phyloP scores from a whole-genome alignment of 371 early-diverging fungal genomes.

The Apophysomyces ossiformis region DNA sequence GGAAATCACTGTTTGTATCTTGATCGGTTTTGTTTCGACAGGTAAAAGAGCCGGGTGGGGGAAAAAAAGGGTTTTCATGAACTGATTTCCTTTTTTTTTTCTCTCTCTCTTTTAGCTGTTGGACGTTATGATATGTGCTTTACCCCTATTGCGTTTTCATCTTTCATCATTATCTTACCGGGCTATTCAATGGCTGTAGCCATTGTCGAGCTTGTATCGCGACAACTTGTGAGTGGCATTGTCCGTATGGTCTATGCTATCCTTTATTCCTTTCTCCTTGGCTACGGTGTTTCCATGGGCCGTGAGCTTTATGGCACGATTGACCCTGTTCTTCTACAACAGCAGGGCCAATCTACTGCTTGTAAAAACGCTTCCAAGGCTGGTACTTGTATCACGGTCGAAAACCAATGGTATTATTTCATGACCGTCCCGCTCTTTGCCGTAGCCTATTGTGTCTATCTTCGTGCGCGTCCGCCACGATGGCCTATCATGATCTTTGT shows the following conservation, averaged over 20 bases:
- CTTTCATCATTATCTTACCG: slow-evolving; percentile 69
- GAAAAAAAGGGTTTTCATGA: not conserved
- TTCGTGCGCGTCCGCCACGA: slow-evolving; percentile 39
- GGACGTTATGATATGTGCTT: slow-evolving; percentile 46
- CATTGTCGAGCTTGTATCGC: slow-evolving; percentile 82
- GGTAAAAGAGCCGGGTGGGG: slow-evolving; percentile 18
- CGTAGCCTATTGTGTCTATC: slow-evolving; percentile 43
- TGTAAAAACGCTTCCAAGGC: slow-evolving; percentile 31
- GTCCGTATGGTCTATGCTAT: slow-evolving; percentile 84
- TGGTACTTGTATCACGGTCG: slow-evolving; percentile 29
- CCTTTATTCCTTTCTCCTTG: slow-evolving; percentile 76
- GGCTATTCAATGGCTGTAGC: slow-evolving; percentile 76
- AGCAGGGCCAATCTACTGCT: slow-evolving; percentile 16
- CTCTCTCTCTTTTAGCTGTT: slow-evolving; percentile 25
- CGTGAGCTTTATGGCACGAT: slow-evolving; percentile 50
- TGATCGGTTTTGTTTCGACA: slow-evolving; percentile 26
- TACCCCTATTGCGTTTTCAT: slow-evolving; percentile 51
- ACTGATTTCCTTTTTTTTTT: not conserved
- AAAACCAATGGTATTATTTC: slow-evolving; percentile 41
- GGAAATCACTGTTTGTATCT: slow-evolving; percentile 28
- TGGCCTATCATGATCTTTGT: slow-evolving; percentile 46
- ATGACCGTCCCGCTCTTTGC: slow-evolving; percentile 51
- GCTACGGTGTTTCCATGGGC: slow-evolving; percentile 83
- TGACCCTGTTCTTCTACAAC: slow-evolving; percentile 21
- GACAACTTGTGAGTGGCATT: slow-evolving; percentile 85